Evolutionary conservation across 257 asterid species (phyloP).

Genomic region (Petunia secreta): DNA sequence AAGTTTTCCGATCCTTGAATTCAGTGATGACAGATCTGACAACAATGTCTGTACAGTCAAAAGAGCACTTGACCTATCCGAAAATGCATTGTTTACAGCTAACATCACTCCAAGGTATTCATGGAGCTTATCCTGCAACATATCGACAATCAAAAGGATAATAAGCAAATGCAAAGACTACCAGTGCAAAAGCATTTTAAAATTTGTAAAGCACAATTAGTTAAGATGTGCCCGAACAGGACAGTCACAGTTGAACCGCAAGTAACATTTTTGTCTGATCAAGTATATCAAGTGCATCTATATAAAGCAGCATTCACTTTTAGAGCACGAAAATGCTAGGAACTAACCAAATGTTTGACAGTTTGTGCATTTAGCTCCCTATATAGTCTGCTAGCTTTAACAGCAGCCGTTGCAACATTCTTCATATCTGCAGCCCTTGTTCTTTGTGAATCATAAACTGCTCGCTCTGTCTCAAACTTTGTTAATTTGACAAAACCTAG

Average conservation of each 20-base stretch:
- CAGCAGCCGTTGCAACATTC: conserved; percentile 94
- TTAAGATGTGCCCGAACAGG: conserved; percentile 20
- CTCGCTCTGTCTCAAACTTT: conserved; percentile 92
- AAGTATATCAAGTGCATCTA: conserved; percentile 8
- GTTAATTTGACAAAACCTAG: conserved; percentile 89
- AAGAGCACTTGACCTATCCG: conserved; percentile 88
- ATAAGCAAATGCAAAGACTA: conserved; percentile 5
- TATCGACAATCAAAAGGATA: conserved; percentile 26
- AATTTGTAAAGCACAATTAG: background rate
- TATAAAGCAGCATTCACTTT: background rate
- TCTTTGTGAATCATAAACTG: conserved; percentile 83
- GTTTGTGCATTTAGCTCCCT: conserved; percentile 92
- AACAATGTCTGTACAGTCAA: conserved; percentile 88
- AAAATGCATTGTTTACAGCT: conserved; percentile 87
- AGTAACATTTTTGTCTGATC: conserved; percentile 14
- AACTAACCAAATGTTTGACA: conserved; percentile 88
- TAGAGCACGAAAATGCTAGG: background rate
- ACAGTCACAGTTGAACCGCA: background rate
- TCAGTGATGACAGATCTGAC: conserved; percentile 75
- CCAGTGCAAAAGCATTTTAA: background rate
- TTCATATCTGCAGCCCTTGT: conserved; percentile 82
- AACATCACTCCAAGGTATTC: conserved; percentile 93
- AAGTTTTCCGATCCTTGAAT: conserved; percentile 82
- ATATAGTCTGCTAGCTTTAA: conserved; percentile 94
- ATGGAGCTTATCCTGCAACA: conserved; percentile 84